phyloP scores from a whole-genome alignment of 768 basidiomycete genomes.

The Lentinula sp. region DNA sequence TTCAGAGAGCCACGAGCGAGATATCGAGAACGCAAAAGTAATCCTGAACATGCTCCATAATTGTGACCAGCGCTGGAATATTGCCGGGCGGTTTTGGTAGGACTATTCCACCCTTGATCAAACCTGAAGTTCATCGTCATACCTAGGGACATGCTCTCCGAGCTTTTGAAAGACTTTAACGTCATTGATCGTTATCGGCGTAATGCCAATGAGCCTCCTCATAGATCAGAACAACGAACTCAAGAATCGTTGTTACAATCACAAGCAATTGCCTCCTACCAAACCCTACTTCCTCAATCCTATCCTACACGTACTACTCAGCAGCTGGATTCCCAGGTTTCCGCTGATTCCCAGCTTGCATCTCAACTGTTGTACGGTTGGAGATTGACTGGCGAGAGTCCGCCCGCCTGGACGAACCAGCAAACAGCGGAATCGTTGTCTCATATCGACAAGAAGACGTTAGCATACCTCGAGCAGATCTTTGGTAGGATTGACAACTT shows the following conservation, averaged over 20 bases:
- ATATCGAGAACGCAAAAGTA: slow-evolving; percentile 46
- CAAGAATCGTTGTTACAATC: neutral
- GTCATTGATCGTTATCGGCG: neutral
- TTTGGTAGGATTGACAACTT: neutral
- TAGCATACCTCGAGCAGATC: slow-evolving; percentile 1
- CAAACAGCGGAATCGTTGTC: neutral
- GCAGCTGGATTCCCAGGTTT: neutral
- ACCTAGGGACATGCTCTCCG: slow-evolving; percentile 4
- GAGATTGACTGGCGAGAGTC: neutral
- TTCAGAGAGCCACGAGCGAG: slow-evolving; percentile 27
- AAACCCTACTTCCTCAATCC: neutral
- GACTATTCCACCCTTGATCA: neutral
- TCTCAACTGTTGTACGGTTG: slow-evolving; percentile 2
- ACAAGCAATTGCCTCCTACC: neutral
- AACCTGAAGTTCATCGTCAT: neutral
- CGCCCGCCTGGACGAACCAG: neutral
- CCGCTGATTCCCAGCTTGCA: neutral
- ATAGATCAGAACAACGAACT: too few species aligned
- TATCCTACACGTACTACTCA: neutral
- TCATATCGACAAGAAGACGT: neutral
- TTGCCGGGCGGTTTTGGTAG: slow-evolving; percentile 7
- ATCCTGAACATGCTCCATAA: slow-evolving; percentile 27
- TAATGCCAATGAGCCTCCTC: neutral
- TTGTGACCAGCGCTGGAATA: slow-evolving; percentile 3
- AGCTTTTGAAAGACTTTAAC: slow-evolving; percentile 1